A percentile compares a stretch with the other conserved stretches of the same genome.
phyloP scores from a whole-genome alignment of 2,329 filamentous ascomycete genomes.

The Paraconiothyrium sp. region DNA sequence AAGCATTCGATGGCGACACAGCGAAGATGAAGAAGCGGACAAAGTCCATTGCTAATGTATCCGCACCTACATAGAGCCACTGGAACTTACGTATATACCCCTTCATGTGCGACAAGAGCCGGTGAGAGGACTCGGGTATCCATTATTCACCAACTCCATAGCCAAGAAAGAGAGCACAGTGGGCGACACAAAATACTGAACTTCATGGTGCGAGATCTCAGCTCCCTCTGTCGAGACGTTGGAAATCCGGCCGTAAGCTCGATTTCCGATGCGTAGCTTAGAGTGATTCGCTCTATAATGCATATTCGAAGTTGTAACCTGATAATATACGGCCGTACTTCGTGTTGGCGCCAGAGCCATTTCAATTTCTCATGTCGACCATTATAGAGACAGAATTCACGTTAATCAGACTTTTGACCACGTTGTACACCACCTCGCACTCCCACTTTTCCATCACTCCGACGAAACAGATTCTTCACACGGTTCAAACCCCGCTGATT shows the following conservation, averaged over 20 bases:
- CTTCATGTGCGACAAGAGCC: background rate
- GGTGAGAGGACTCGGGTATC: background rate
- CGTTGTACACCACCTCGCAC: background rate
- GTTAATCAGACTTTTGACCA: no score
- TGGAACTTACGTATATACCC: background rate
- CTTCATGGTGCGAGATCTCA: no score
- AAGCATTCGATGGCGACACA: slow-evolving; percentile 8
- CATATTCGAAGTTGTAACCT: no score
- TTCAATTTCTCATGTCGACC: no score
- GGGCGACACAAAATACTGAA: no score
- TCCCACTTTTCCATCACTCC: background rate
- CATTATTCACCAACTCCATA: background rate
- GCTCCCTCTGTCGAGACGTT: no score
- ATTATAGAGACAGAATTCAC: no score
- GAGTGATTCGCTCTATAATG: no score
- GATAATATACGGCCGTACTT: no score
- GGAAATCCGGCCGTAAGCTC: no score
- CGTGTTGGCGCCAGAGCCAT: no score
- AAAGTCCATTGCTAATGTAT: background rate
- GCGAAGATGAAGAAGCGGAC: slow-evolving; percentile 9
- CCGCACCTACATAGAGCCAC: background rate
- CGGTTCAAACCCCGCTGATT: background rate
- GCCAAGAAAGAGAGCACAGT: background rate
- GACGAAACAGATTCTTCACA: background rate
- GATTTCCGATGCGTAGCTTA: no score